Base-by-base conservation (phyloP, 2,329 filamentous ascomycete genomes). In the Escovopsis sp. region DNA sequence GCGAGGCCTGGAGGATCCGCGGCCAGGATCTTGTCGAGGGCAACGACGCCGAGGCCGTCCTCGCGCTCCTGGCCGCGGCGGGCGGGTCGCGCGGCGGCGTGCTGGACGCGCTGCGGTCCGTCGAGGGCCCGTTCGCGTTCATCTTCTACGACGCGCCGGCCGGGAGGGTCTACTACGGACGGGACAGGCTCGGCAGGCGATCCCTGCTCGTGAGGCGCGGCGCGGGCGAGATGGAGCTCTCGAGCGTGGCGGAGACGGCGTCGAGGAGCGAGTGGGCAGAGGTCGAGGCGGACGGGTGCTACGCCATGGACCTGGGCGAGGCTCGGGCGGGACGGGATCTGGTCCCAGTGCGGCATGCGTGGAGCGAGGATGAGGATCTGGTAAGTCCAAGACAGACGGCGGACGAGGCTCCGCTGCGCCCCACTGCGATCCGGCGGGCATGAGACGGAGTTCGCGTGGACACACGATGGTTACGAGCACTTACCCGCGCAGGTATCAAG, bases 101-200 rank as follows among this genome's bases (percentile, higher is more conserved):
- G 8, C 49, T 78, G 6, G 55, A 68, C 42, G 68, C 71, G 1
- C 59, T 88, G 35, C 70, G 74, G 43, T 67, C 61, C 34, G 74
- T 89, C 26, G 73, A 80, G 45, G 91, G 91, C 0, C 89, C 91
- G 0, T 96, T 91, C 64, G 85, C 89, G 2, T 91, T 96, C 60
- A 74, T 89, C 6, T 95, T 82, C 59, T 82, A 82, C 53, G 82
- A 95, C 63, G 70, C 68, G 12, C 53, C 58, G 9, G 66, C 72
- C 42, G 66, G 65, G 9, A 72, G 71, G 36, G 49, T 96, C 12
- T 94, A 81, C 60, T 95, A 84, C 59, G 87, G 84, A 6, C 75
- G 91, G 49, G 91, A 98, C 59, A 82, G 83, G 45, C 70, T 98
- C 3, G 91, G 91, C 8, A 74, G 91, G 44, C 75, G 91, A 39